A percentile compares a stretch with the other conserved stretches of the same genome.
These are phyloP conservation scores for Spirogloea muscicola DNA, from an alignment of 139 green algal species.

Conservation along the genomic window DNA sequence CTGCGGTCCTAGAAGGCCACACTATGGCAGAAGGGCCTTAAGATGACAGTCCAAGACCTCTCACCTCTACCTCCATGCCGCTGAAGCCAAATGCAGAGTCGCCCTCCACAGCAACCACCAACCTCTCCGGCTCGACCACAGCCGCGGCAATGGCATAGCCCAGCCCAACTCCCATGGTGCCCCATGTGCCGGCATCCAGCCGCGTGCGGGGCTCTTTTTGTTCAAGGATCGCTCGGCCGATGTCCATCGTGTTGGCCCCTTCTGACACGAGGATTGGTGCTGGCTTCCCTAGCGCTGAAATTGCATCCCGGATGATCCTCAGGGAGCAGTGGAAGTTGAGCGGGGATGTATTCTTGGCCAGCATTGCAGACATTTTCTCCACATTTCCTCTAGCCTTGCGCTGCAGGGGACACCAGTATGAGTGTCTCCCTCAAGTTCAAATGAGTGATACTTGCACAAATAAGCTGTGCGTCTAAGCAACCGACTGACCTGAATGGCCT, in stretches of 20 bases:
- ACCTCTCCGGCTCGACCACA: slow-evolving; percentile 38
- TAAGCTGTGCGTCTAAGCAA: too few species aligned
- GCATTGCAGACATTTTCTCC: slow-evolving; percentile 43
- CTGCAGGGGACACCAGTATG: too few species aligned
- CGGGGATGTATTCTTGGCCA: slow-evolving; percentile 43
- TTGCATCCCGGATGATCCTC: slow-evolving; percentile 55
- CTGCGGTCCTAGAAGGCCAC: too few species aligned
- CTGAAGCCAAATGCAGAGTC: slow-evolving; percentile 82
- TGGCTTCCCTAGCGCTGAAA: background rate
- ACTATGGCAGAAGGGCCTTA: too few species aligned
- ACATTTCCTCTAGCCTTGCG: slow-evolving; percentile 41
- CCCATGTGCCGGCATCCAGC: slow-evolving; percentile 75
- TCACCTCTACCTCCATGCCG: slow-evolving; percentile 68
- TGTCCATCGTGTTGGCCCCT: slow-evolving; percentile 82
- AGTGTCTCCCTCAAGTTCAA: too few species aligned
- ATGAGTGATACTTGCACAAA: too few species aligned
- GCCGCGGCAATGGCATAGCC: slow-evolving; percentile 65
- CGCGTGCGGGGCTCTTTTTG: slow-evolving; percentile 56
- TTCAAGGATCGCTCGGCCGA: slow-evolving; percentile 26
- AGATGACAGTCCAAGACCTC: too few species aligned
- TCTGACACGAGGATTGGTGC: slow-evolving; percentile 14
- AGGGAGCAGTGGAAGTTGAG: slow-evolving; percentile 63
- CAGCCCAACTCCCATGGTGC: slow-evolving; percentile 80
- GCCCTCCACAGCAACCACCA: slow-evolving; percentile 72
- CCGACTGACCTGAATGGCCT: too few species aligned